phyloP scores from a whole-genome alignment of 1,284 basidiomycete species.

The Jaminaea rosea region DNA sequence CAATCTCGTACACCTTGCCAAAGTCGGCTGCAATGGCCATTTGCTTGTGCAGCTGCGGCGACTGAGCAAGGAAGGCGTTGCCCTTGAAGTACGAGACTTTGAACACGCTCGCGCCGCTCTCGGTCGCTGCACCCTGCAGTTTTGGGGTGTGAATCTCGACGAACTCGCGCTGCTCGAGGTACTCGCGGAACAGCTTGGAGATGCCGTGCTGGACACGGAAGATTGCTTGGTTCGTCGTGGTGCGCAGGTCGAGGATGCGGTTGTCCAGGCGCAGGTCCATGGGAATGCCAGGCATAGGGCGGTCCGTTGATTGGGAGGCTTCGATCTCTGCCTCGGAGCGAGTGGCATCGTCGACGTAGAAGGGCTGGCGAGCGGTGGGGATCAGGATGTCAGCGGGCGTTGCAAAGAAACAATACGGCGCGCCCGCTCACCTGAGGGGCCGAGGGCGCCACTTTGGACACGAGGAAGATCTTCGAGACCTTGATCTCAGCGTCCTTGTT shows the following conservation, averaged over 20 bases:
- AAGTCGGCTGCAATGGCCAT: constrained; percentile 99
- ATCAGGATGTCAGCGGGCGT: no score
- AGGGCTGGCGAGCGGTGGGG: no score
- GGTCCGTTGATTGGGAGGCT: constrained; percentile 42
- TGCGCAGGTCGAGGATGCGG: constrained; percentile 86
- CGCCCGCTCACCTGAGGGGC: no score
- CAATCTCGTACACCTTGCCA: constrained; percentile 95
- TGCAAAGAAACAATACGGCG: no score
- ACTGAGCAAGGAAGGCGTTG: constrained; percentile 86
- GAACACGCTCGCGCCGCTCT: constrained; percentile 93
- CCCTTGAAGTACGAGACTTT: constrained; percentile 98
- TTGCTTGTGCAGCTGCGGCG: constrained; percentile 94
- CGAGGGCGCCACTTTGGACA: constrained; percentile 61
- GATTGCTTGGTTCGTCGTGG: constrained; percentile 89
- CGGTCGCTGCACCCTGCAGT: constrained; percentile 91
- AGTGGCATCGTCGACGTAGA: constrained; percentile 85
- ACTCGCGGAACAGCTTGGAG: constrained; percentile 78
- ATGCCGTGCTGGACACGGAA: constrained; percentile 86
- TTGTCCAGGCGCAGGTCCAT: constrained; percentile 86
- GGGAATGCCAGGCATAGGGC: constrained; percentile 38
- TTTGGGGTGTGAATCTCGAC: constrained; percentile 97
- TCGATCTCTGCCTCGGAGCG: constrained; percentile 71
- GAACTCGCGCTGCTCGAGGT: constrained; percentile 67
- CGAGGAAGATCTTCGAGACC: constrained; percentile 72
- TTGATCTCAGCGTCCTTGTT: constrained; percentile 82